Percentiles rank a stretch among this genome's conserved stretches.
These are phyloP conservation scores for Mucuna pruriens DNA, from an alignment of 306 rosid species.

Conservation along the genomic window DNA sequence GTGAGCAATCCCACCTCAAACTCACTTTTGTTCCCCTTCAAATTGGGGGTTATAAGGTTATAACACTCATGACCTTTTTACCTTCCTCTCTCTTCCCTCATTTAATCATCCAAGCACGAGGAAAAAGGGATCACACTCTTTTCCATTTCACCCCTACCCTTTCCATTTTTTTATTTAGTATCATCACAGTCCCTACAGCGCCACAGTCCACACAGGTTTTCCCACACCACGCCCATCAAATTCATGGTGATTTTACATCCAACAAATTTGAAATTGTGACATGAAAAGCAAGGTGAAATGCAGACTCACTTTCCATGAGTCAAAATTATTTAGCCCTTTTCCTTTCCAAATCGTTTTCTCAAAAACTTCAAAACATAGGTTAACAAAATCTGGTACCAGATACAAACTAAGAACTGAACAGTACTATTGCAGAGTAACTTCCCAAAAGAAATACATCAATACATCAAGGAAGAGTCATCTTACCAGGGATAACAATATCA, in stretches of 20 bases:
- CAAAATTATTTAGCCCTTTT: constrained; percentile 2
- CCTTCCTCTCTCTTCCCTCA: background rate
- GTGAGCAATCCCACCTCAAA: background rate
- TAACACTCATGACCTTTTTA: constrained; percentile 12
- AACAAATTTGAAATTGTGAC: background rate
- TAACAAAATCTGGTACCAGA: constrained; percentile 12
- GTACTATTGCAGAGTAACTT: constrained; percentile 5
- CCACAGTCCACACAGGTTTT: background rate
- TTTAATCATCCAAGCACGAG: background rate
- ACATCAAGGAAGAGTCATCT: constrained; percentile 36
- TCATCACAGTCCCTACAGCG: background rate
- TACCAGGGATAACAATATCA: constrained; percentile 98
- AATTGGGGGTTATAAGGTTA: background rate
- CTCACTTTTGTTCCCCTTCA: background rate
- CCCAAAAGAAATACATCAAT: background rate
- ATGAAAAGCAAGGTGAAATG: constrained; percentile 19
- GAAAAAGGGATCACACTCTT: background rate
- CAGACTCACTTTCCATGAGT: background rate
- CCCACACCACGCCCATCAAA: background rate
- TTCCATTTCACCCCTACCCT: background rate
- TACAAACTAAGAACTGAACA: constrained; percentile 14
- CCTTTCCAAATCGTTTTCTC: constrained; percentile 8
- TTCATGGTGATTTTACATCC: background rate
- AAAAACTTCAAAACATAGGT: constrained; percentile 9
- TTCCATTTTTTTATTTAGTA: background rate